Percentiles rank a stretch among this genome's conserved stretches.
Evolutionary conservation across 1,284 basidiomycete species (phyloP).

Genomic region (Trichosporon coremiiforme): DNA sequence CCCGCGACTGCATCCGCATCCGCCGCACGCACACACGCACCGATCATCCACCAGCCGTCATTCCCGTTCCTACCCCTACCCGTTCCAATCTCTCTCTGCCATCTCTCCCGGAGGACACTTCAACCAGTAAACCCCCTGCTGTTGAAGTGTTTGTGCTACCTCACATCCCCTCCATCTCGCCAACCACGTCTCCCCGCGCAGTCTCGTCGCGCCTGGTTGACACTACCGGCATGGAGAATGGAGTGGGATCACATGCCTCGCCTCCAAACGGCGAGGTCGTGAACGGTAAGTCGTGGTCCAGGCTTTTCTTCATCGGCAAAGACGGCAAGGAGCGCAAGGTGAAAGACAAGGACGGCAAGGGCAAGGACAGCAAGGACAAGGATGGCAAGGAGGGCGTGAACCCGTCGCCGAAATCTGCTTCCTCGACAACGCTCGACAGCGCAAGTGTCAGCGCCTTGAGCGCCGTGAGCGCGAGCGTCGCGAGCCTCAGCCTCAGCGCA

Average conservation of each 20-base stretch:
- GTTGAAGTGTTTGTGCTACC: slow-evolving; percentile 14
- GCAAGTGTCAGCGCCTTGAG: slow-evolving; percentile 15
- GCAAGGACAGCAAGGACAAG: neutral
- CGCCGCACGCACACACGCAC: neutral
- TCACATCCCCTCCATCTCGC: slow-evolving; percentile 11
- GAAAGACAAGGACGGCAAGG: neutral
- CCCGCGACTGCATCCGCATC: slow-evolving; percentile 6
- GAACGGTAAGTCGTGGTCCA: slow-evolving; percentile 19
- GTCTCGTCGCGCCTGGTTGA: slow-evolving; percentile 10
- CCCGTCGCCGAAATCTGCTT: slow-evolving; percentile 5
- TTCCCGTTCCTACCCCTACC: slow-evolving; percentile 2
- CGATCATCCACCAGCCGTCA: slow-evolving; percentile 10
- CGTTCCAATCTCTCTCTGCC: slow-evolving; percentile 16
- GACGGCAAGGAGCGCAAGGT: slow-evolving; percentile 15
- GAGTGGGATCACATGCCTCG: slow-evolving; percentile 18
- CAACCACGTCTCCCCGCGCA: slow-evolving; percentile 14
- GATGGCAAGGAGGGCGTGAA: neutral
- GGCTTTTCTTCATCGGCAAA: slow-evolving; percentile 17
- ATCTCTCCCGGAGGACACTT: slow-evolving; percentile 8
- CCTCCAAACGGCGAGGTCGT: slow-evolving; percentile 16
- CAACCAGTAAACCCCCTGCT: neutral
- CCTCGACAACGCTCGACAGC: slow-evolving; percentile 16
- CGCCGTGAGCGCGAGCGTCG: neutral
- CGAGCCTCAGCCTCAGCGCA: neutral
- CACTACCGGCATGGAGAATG: slow-evolving; percentile 18